A percentile compares a stretch with the other conserved stretches of the same genome.
Conservation (phyloP, 352 stramenopile genomes). For the Pythium aphanidermatum region DNA sequence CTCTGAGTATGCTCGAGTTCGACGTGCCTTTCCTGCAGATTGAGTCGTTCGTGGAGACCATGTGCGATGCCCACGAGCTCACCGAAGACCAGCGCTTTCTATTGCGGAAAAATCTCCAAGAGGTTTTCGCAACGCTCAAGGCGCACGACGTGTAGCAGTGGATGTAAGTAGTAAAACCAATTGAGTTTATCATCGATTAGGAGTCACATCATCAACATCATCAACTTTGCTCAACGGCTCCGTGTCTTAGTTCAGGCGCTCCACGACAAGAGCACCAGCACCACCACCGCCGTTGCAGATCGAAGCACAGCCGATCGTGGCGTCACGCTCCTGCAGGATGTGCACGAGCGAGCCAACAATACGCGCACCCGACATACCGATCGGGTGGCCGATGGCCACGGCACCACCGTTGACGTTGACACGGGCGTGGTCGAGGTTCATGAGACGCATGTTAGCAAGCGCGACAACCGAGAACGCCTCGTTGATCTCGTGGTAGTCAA, state of each 20-base stretch:
- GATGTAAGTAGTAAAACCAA: not conserved
- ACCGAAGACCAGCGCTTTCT: constrained; percentile 83
- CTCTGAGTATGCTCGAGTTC: constrained; percentile 85
- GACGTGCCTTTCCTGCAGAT: constrained; percentile 74
- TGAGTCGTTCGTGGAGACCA: constrained; percentile 83
- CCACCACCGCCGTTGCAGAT: constrained; percentile 99
- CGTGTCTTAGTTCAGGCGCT: constrained; percentile 65
- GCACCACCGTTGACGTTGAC: constrained; percentile 97
- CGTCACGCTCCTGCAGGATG: constrained; percentile 94
- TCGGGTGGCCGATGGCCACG: constrained; percentile 78
- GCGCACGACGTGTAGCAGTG: constrained; percentile 3
- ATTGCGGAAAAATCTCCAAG: constrained; percentile 70
- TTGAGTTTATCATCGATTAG: not conserved
- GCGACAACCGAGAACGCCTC: constrained; percentile 98
- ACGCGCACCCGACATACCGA: constrained; percentile 84
- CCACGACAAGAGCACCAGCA: constrained; percentile 94
- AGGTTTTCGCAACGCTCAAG: constrained; percentile 55
- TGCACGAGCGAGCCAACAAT: constrained; percentile 95
- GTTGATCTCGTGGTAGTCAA: constrained; percentile 99
- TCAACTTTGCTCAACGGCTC: not conserved
- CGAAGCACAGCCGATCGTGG: constrained; percentile 92
- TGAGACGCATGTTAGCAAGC: constrained; percentile 93
- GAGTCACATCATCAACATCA: not conserved
- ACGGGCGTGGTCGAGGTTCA: constrained; percentile 89
- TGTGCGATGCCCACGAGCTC: constrained; percentile 82